Percentiles rank a stretch among this genome's conserved stretches.
Evolutionary conservation across 1,284 basidiomycete genomes (phyloP).

Genomic region (Ceratobasidium sp.): DNA sequence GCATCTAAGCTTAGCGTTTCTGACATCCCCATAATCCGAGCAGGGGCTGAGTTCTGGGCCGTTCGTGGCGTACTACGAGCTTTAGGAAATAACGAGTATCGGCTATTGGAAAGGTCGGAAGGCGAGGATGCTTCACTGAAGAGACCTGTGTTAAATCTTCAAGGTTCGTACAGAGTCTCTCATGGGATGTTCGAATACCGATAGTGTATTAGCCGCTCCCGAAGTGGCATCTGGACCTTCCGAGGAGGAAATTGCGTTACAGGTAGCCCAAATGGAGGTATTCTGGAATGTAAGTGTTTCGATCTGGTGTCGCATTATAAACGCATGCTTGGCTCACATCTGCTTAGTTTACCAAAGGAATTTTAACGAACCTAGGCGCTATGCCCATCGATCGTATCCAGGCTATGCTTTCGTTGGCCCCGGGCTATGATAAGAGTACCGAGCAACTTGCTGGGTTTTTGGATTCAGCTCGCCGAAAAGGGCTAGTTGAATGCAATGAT

Average conservation of each 20-base stretch:
- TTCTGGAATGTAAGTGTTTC: conserved; percentile 81
- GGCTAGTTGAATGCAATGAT: conserved; percentile 76
- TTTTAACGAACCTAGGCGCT: conserved; percentile 84
- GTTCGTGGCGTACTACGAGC: conserved; percentile 84
- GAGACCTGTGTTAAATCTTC: conserved; percentile 55
- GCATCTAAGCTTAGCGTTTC: conserved; percentile 72
- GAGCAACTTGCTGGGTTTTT: conserved; percentile 84
- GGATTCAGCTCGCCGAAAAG: conserved; percentile 82
- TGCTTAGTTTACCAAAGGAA: conserved; percentile 81
- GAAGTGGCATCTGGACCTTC: conserved; percentile 65
- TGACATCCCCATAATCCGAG: conserved; percentile 73
- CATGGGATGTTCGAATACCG: conserved; percentile 24
- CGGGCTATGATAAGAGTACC: conserved; percentile 79
- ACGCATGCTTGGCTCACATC: conserved; percentile 44
- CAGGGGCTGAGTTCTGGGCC: conserved; percentile 86
- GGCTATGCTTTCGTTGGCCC: conserved; percentile 83
- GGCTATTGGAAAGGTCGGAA: conserved; percentile 73
- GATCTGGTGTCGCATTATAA: conserved; percentile 16
- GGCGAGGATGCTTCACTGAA: conserved; percentile 53
- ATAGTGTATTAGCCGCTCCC: conserved; percentile 56
- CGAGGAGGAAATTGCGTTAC: conserved; percentile 75
- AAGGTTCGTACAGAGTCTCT: conserved; percentile 20
- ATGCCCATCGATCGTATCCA: conserved; percentile 83
- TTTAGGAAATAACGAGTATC: conserved; percentile 69
- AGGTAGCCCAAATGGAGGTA: conserved; percentile 85